phyloP scores from a whole-genome alignment of 495 filamentous ascomycete genomes.

The Bacidia gigantensis region DNA sequence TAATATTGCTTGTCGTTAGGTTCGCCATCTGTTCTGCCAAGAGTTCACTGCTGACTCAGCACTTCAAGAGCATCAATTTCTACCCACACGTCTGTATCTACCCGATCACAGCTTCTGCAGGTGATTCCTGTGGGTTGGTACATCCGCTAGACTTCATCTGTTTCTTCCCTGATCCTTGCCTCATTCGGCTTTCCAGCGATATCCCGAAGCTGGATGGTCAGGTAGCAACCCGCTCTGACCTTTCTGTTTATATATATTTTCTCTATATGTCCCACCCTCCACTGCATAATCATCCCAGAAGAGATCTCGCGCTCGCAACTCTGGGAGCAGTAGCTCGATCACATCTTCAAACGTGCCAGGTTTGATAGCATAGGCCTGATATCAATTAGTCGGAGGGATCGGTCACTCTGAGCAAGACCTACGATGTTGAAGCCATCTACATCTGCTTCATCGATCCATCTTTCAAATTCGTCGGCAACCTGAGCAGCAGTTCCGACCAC shows the following conservation, averaged over 20 bases:
- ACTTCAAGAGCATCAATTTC: no score
- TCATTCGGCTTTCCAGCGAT: conserved; percentile 32
- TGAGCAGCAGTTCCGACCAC: conserved; percentile 41
- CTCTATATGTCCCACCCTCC: conserved; percentile 33
- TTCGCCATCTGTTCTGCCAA: no score
- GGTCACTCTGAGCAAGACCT: conserved; percentile 9
- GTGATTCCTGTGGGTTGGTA: no score
- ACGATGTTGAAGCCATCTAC: conserved; percentile 52
- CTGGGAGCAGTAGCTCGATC: conserved; percentile 36
- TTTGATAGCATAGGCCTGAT: conserved; percentile 43
- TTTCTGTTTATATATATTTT: conserved; percentile 28
- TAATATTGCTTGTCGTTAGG: no score
- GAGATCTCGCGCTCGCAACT: conserved; percentile 32
- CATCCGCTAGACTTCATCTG: no score
- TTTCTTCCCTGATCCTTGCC: no score
- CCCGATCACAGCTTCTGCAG: no score
- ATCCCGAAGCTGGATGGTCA: conserved; percentile 37
- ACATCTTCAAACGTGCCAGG: conserved; percentile 51
- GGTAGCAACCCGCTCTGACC: conserved; percentile 33
- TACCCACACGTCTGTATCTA: no score
- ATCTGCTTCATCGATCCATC: conserved; percentile 46
- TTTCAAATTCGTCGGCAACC: conserved; percentile 47
- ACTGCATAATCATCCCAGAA: conserved; percentile 38
- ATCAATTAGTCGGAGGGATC: not conserved
- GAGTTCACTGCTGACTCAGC: no score